Base-by-base conservation (phyloP, 768 basidiomycete species). In the Russula foetens region DNA sequence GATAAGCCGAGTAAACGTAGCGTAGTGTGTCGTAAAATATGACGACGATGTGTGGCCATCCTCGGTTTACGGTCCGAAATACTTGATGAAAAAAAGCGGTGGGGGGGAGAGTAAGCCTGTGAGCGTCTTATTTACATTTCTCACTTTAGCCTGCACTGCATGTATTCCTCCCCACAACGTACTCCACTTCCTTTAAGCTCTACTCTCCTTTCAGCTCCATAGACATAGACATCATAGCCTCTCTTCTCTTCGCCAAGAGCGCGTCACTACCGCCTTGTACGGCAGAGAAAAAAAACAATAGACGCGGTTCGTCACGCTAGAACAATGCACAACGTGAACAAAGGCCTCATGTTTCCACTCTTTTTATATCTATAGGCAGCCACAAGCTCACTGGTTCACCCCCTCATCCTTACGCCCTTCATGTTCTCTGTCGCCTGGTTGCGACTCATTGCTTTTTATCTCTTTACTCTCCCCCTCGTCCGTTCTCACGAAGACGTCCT, bases 351-450 rank as follows among this genome's bases (percentile, higher is more conserved):
- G 39, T 33, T 39, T 8, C 14, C 46, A 57, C 33, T 58, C 61
- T 51, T 56, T 56, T 64, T 64, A 64, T 66, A 66, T 54, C 63
- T 39, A 29, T 50, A 56, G 47, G 28, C 61, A 46, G 44, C 41
- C 53, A 47, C 46, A 47, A 11, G 28, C 33, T 54, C 38, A 28
- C 41, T 35, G 35, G 35, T 35, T 35, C 11, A n/a, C 35, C 8
- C 35, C 43, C 53, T 33, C 50, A 28, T 17, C 49, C 41, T 54
- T 46, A 50, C 63, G 74, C 71, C 73, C 72, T 75, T 73, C 76
- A 86, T 88, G 85, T 73, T 81, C 72, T 71, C 72, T 68, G 82
- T 88, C 86, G 87, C 86, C 88, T 70, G 86, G 86, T 70, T 81
- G 88, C 88, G 86, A 83, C 81, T 74, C 67, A 63, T 66, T 38